Evolutionary conservation across 106 monocot genomes (phyloP).

Genomic region (Vanilla planifolia): DNA sequence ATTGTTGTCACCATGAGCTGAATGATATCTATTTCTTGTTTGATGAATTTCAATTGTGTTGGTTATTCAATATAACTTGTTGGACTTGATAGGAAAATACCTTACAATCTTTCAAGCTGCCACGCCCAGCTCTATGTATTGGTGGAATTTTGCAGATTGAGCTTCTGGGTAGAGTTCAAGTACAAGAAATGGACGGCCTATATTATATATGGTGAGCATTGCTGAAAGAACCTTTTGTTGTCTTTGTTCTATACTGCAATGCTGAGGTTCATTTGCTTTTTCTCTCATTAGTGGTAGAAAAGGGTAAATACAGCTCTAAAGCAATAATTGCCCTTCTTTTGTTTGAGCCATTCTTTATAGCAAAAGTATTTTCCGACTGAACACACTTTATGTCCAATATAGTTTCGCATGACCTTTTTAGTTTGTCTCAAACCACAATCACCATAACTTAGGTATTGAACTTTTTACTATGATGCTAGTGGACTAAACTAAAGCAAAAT

Average conservation of each 20-base stretch:
- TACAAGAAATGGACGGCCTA: conserved; percentile 43
- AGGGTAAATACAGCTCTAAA: too few relatives aligned
- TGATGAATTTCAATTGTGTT: conserved; percentile 1
- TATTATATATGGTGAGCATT: conserved; percentile 72
- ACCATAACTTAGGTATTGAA: background rate
- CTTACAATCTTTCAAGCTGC: conserved; percentile 79
- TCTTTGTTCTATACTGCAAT: background rate
- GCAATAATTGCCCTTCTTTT: background rate
- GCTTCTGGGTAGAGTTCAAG: conserved; percentile 78
- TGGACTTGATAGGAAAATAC: conserved; percentile 43
- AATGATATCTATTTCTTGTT: conserved; percentile 2
- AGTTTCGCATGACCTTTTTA: too few relatives aligned
- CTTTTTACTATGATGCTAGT: too few relatives aligned
- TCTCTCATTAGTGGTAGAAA: background rate
- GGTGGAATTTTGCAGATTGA: conserved; percentile 82
- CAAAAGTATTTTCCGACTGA: background rate
- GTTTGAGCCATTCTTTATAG: background rate
- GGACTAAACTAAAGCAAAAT: too few relatives aligned
- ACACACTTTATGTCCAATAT: background rate
- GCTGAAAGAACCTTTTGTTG: background rate
- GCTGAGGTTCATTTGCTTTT: background rate
- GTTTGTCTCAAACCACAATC: background rate
- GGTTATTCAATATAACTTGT: background rate
- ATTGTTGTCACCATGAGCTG: background rate
- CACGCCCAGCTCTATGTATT: conserved; percentile 68